Percentiles rank a stretch among this genome's conserved stretches.
Conservation (phyloP, 495 filamentous ascomycete species). For the Hyphodiscus hymeniophilus region DNA sequence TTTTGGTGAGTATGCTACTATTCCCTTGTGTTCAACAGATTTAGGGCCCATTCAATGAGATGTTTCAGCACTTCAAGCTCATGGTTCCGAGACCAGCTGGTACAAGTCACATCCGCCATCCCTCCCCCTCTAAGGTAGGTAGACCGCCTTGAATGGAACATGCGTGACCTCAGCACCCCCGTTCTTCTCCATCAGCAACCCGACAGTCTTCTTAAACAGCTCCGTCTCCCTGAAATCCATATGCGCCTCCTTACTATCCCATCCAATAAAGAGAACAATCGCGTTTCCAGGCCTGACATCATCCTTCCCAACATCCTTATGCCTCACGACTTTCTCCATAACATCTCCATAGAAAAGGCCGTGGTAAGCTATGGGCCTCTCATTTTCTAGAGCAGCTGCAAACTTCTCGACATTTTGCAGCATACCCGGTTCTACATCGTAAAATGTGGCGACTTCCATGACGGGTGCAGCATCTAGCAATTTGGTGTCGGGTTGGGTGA, state of each 20-base stretch:
- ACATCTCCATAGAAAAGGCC: neutral
- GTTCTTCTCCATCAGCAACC: conserved; percentile 7
- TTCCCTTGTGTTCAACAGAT: too few species aligned
- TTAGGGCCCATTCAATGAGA: too few species aligned
- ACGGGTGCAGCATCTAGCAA: neutral
- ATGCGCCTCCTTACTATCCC: conserved; percentile 14
- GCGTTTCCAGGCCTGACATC: conserved; percentile 3
- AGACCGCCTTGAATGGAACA: conserved; percentile 1
- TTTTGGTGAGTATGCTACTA: too few species aligned
- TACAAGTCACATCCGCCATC: too few species aligned
- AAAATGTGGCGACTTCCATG: conserved; percentile 11
- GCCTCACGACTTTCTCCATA: conserved; percentile 13
- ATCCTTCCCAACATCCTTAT: conserved; percentile 1
- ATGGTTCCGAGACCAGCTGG: too few species aligned
- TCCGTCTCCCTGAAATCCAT: conserved; percentile 12
- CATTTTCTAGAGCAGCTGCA: neutral
- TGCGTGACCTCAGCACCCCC: conserved; percentile 12
- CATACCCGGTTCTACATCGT: neutral
- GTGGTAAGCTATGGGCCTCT: neutral
- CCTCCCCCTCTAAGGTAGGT: too few species aligned
- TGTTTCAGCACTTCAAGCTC: too few species aligned
- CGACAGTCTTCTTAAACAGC: conserved; percentile 12
- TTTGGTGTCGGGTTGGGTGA: neutral
- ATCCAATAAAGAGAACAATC: conserved; percentile 8
- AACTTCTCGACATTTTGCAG: conserved; percentile 7